Evolutionary conservation across 768 basidiomycete species (phyloP).

Genomic region (Boletus patriciae): DNA sequence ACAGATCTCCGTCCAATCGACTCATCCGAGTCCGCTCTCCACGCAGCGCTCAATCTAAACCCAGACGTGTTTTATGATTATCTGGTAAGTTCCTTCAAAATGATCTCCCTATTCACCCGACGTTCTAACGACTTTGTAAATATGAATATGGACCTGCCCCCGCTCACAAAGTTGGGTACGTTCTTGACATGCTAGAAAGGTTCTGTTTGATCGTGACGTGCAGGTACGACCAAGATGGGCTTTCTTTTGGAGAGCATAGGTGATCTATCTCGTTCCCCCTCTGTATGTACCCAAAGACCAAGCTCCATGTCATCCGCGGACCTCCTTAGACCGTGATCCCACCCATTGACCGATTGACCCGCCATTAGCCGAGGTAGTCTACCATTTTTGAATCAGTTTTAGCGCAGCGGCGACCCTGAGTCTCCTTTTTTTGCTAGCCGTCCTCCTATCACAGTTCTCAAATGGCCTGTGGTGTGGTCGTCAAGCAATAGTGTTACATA

Average conservation of each 20-base stretch:
- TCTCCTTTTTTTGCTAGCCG: no score
- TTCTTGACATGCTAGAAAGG: not conserved
- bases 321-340: conserved; percentile 10
- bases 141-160: not conserved
- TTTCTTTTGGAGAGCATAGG: conserved; percentile 15
- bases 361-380: no score
- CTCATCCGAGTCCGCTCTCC: not conserved
- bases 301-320: conserved; percentile 24
- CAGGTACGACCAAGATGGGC: conserved; percentile 5
- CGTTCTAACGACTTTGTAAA: conserved; percentile 4
- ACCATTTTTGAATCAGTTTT: no score
- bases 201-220: conserved; percentile 4
- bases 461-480: no score
- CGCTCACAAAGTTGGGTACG: conserved; percentile 5
- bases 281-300: conserved; percentile 13
- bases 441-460: no score
- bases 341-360: no score
- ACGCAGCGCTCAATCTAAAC: not conserved
- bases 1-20: conserved; percentile 17
- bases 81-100: conserved; percentile 3
- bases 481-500: no score
- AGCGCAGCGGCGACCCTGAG: no score
- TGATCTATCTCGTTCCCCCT: conserved; percentile 11
- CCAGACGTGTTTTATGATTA: conserved; percentile 1
- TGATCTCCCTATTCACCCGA: not conserved